Evolutionary conservation across 2,329 filamentous ascomycete genomes (phyloP), one percentile per base, ranked within the genome.

Genomic region (Rhexocercosporidium sp.): DNA sequence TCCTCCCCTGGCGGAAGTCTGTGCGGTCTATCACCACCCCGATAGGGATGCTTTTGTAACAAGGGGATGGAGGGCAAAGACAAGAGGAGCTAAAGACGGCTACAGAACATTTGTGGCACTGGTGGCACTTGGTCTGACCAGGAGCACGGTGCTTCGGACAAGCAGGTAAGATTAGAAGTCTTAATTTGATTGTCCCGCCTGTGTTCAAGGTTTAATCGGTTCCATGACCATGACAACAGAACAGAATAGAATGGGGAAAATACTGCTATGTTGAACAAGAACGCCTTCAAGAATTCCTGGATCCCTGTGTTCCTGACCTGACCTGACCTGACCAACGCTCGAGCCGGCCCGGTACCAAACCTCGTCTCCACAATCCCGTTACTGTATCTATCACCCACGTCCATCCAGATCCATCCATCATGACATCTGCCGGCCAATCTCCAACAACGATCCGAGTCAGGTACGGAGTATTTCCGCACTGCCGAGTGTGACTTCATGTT

Each of bases 401-500:
- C n/a, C n/a, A n/a, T n/a, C n/a, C n/a, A n/a, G n/a, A n/a, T n/a
- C 20, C n/a, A 25, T 18, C 20, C 20, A 57, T 57, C 31, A 16
- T 11, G 31, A 34, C 31, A 56, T 22, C 53, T 56, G 53, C 31
- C 53, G 18, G 12, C n/a, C 53, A n/a, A 41, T 41, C 54, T 37
- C 25, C 29, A 56, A 18, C 18, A 56, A 37, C 20, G 31, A 25
- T 14, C 54, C 31, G 20, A 39, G 34, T 57, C 54, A 56, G 20
- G 31, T 27, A 57, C 31, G 54, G 54, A 57, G 54, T 14, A 25
- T 39, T 57, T 34, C 16, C n/a, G 22, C n/a, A 57, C 20, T 57
- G 54, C 54, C 54, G 54, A 39, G 12, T 41, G 16, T 57, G 54
- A 57, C 54, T 57, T n/a, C n/a, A n/a, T 41, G 34, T 25, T 41